Base-by-base conservation (phyloP, 129 eudicot genomes). In the Saussurea involucrata region DNA sequence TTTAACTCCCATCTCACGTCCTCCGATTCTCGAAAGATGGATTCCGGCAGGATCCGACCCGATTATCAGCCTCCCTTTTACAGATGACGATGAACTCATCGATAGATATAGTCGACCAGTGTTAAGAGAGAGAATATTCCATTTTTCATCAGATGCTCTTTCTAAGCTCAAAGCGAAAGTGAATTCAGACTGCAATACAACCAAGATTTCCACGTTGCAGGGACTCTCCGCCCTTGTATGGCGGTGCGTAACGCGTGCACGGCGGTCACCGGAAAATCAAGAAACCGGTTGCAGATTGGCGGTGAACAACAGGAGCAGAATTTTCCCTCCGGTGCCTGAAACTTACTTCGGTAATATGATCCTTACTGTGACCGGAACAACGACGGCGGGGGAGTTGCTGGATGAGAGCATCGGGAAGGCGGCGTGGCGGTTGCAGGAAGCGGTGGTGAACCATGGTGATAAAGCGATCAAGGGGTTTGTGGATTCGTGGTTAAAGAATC, bases 241-340 rank as follows among this genome's bases (percentile, higher is more conserved):
- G 88, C 78, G 88, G 66, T 81, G 81, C 58, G 58, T 81, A n/a
- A 82, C 74, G 0, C 79, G 78, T 6, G 79, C 15, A 8, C 83
- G 83, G 13, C 13, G 61, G 0, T 28, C 42, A 4, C 58, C 69
- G n/a, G 53, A 10, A 7, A 66, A 79, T 44, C 78, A 75, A 21
- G 28, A 13, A 6, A 79, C 77, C 53, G 70, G 63, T 6, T 74
- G 72, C 60, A 58, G 34, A 2, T 15, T 81, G 34, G 46, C 73
- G 0, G 22, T 31, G 20, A 73, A 79, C 66, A 76, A 73, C 70
- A 65, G 92, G 65, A 2, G 64, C 21, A 83, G 89, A 12, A n/a
- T 88, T 7, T 57, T 42, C 4, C 89, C 87, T 22, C 89, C 89
- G 0, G 21, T 88, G 61, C 49, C 83, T 0, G 60, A 76, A 8